Evolutionary conservation across 2,329 filamentous ascomycete genomes (phyloP).

Genomic region (Coniochaeta sp.): DNA sequence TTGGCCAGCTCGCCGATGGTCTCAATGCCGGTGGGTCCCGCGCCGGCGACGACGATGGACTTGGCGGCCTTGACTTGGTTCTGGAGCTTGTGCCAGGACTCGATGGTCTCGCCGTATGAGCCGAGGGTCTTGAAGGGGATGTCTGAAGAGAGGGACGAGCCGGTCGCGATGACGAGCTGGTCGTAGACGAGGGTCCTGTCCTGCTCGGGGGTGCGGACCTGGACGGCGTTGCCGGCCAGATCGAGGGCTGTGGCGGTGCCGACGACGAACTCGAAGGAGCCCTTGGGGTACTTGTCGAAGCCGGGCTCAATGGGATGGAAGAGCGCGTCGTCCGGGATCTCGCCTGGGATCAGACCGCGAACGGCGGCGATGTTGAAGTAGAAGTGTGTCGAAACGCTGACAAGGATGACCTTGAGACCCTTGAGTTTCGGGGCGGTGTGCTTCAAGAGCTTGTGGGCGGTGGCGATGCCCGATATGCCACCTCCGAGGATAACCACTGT

Average conservation of each 20-base stretch:
- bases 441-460: conserved; percentile 43
- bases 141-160: conserved; percentile 30
- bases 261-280: conserved; percentile 43
- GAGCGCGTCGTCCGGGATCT: conserved; percentile 26
- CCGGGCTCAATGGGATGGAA: conserved; percentile 40
- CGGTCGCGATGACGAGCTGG: conserved; percentile 45
- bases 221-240: conserved; percentile 31
- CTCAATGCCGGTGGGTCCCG: conserved; percentile 42
- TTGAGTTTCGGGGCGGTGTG: conserved; percentile 28
- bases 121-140: conserved; percentile 43
- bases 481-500: conserved; percentile 43
- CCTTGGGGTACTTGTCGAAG: conserved; percentile 38
- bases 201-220: conserved; percentile 23
- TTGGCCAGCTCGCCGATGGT: conserved; percentile 42
- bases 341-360: conserved; percentile 16
- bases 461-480: conserved; percentile 34
- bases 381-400: conserved; percentile 17
- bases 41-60: conserved; percentile 44
- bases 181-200: conserved; percentile 37
- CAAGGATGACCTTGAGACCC: conserved; percentile 22
- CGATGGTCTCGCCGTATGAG: conserved; percentile 32
- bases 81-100: conserved; percentile 26
- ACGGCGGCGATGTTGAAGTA: conserved; percentile 16
- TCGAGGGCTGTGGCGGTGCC: conserved; percentile 39
- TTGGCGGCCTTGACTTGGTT: conserved; percentile 31